Percentiles rank a stretch among this genome's conserved stretches.
These are phyloP conservation scores for Suillus clintonianus DNA, from an alignment of 768 basidiomycete genomes.

Conservation along the genomic window DNA sequence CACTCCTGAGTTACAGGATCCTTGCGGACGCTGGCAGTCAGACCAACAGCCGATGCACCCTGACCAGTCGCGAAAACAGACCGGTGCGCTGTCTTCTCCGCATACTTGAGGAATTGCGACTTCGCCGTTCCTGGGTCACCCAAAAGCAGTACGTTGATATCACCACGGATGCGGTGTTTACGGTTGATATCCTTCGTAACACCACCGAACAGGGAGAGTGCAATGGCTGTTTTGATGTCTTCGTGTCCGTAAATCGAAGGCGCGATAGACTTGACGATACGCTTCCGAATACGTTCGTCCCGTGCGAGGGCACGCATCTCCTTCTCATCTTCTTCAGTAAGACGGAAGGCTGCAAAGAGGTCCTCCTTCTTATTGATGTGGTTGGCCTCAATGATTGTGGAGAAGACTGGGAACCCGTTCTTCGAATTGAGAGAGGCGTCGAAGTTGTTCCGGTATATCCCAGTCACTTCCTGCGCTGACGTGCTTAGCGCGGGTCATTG, in stretches of 20 bases:
- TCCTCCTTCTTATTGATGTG: slow-evolving; percentile 99
- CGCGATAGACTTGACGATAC: slow-evolving; percentile 97
- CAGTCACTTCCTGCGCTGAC: slow-evolving; percentile 83
- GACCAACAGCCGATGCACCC: slow-evolving; percentile 96
- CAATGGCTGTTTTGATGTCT: slow-evolving; percentile 97
- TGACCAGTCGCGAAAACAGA: slow-evolving; percentile 99
- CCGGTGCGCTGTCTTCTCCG: slow-evolving; percentile 97
- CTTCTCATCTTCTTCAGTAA: slow-evolving; percentile 96
- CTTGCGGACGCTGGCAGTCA: slow-evolving; percentile 98
- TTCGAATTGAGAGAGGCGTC: slow-evolving; percentile 97
- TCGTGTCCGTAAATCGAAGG: slow-evolving; percentile 99
- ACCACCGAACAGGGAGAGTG: slow-evolving; percentile 93
- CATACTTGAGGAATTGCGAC: slow-evolving; percentile 98
- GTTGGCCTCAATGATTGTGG: slow-evolving; percentile 96
- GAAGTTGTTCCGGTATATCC: slow-evolving; percentile 98
- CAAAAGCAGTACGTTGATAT: slow-evolving; percentile 94
- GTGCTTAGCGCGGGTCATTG: slow-evolving; percentile 10
- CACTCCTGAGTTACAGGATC: slow-evolving; percentile 97
- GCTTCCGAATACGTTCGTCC: slow-evolving; percentile 94
- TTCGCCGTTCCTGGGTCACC: slow-evolving; percentile 99
- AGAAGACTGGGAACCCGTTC: slow-evolving; percentile 99
- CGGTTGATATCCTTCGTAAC: slow-evolving; percentile 95
- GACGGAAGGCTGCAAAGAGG: slow-evolving; percentile 94
- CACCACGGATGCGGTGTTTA: slow-evolving; percentile 94
- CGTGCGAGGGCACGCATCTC: slow-evolving; percentile 85